Evolutionary conservation across 495 filamentous ascomycete genomes (phyloP), one percentile per base, ranked within the genome.

Genomic region (Usnea hakonensis): DNA sequence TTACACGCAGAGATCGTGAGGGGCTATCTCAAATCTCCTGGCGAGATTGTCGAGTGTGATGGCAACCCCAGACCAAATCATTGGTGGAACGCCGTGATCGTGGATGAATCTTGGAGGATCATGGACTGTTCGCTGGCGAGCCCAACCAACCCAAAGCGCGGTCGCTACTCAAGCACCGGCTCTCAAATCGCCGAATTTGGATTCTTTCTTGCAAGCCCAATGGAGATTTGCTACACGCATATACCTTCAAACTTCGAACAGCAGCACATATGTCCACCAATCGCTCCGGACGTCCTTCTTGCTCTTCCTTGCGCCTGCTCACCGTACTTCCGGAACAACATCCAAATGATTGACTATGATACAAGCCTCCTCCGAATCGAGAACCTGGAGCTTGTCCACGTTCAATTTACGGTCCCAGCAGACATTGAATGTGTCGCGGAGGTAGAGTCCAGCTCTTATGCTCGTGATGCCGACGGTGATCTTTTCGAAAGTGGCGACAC

Each of bases 51-150:
- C 19, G 92, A 97, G 38, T 74, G 89, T 30, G 87, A 86, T 54
- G 75, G 74, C 52, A 83, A 88, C 60, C 86, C 85, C 36, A 84
- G 87, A 40, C 83, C 93, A 10, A 99, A 99, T 67, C 94, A 99
- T 78, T 97, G 90, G 88, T 99, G 94, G 94, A 99, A 99, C 69
- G 87, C 90, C 2, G 91, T 99, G 4, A 75, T 96, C 41, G 86
- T 96, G 14, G 95, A 99, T 68, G 87, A 89, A 19, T 90, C 96
- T 73, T 99, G 94, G 94, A 87, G 94, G 54, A 86, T 97, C 63
- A 93, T 99, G 82, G 94, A 99, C 72, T 95, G 90, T 69, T 91
- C 91, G 23, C 79, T 99, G 36, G 90, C 95, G 30, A 90, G 85
- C 61, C 91, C 94, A 36, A 95, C 93, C 0, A 90, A 97, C 64